These are phyloP conservation scores for Colletotrichum sp. DNA, from an alignment of 2,329 filamentous ascomycete genomes.

Conservation along the genomic window DNA sequence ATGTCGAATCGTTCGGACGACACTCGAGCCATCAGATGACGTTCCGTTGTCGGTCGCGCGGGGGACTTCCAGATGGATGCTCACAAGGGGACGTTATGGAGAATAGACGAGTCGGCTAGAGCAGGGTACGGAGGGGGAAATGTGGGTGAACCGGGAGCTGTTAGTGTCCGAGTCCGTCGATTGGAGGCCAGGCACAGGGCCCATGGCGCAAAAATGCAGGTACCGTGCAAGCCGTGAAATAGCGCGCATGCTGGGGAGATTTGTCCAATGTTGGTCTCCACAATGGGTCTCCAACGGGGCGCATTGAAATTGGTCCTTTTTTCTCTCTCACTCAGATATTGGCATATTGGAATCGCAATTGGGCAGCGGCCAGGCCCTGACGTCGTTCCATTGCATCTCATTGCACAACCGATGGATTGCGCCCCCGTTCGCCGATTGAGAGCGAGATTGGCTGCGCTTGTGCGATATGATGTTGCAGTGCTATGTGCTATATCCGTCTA, in stretches of 20 bases:
- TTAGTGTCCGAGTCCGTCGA: slow-evolving; percentile 11
- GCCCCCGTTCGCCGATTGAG: neutral
- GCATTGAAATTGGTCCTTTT: slow-evolving; percentile 7
- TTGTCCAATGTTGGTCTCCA: slow-evolving; percentile 7
- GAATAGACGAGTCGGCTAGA: neutral
- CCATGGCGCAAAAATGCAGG: slow-evolving; percentile 12
- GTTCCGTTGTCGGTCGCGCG: neutral
- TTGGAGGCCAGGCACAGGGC: neutral
- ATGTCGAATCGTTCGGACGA: neutral
- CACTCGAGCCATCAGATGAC: neutral
- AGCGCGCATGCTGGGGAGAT: slow-evolving; percentile 12
- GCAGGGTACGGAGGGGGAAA: neutral
- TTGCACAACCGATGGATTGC: neutral
- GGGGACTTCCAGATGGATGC: neutral
- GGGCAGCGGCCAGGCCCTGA: neutral
- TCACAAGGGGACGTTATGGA: neutral
- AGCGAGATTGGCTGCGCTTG: neutral
- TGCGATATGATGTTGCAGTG: neutral
- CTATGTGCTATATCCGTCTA: neutral
- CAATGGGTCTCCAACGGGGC: slow-evolving; percentile 6
- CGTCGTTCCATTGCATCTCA: neutral
- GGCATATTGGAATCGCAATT: neutral
- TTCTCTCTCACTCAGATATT: neutral
- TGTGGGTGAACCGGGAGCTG: neutral
- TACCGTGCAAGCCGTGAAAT: slow-evolving; percentile 10